Conservation (phyloP, 129 eudicot genomes). For the Helichrysum umbraculigerum region DNA sequence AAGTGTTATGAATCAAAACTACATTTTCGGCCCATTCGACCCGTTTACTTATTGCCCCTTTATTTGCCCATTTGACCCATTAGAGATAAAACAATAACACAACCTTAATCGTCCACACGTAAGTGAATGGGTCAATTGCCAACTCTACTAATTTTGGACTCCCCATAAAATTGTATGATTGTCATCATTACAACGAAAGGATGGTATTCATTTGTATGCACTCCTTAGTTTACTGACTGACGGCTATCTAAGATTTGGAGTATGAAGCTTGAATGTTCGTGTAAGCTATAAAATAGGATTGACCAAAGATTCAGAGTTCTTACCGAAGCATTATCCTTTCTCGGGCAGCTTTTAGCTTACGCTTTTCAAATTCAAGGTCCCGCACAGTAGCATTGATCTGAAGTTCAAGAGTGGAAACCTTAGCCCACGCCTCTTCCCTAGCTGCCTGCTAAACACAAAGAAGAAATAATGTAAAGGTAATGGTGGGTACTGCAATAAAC, state of each 20-base stretch:
- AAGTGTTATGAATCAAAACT: background rate
- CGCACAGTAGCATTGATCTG: slow-evolving; percentile 89
- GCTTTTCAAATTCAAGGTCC: slow-evolving; percentile 83
- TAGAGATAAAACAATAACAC: background rate
- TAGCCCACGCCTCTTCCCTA: slow-evolving; percentile 99
- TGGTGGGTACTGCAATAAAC: background rate
- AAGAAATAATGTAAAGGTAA: slow-evolving; percentile 12
- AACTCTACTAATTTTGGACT: background rate
- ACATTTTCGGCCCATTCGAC: background rate
- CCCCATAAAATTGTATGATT: background rate
- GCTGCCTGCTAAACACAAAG: slow-evolving; percentile 97
- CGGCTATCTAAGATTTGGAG: background rate
- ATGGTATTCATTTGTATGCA: background rate
- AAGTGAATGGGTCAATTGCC: slow-evolving; percentile 11
- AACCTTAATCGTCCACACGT: background rate
- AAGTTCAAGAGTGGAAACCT: slow-evolving; percentile 95
- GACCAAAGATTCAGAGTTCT: slow-evolving; percentile 12
- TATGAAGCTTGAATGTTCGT: background rate
- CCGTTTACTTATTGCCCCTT: background rate
- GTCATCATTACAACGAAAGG: background rate
- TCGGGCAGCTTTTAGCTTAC: slow-evolving; percentile 79
- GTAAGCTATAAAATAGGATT: background rate
- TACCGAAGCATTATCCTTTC: slow-evolving; percentile 99
- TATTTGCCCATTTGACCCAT: background rate
- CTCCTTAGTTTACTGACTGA: background rate